Conservation (phyloP, 1,284 basidiomycete species). For the Coniferiporia sulphurascens region DNA sequence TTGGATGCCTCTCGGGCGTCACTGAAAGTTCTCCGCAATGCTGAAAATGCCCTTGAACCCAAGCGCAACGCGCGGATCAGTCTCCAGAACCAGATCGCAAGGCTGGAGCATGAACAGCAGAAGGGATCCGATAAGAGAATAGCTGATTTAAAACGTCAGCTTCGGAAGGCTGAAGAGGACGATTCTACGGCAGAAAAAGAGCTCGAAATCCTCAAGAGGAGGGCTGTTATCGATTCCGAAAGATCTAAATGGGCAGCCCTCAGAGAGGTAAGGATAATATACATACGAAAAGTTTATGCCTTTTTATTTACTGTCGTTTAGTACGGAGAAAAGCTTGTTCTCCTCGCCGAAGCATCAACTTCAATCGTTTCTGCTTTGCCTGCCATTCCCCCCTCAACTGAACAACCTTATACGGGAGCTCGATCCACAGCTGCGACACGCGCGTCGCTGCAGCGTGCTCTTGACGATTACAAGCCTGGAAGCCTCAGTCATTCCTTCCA, state of each 20-base stretch:
- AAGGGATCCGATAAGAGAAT: slow-evolving; percentile 56
- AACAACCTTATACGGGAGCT: slow-evolving; percentile 53
- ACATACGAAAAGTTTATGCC: not conserved
- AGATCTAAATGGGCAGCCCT: slow-evolving; percentile 70
- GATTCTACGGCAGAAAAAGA: slow-evolving; percentile 63
- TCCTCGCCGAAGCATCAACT: slow-evolving; percentile 63
- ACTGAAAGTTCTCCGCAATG: slow-evolving; percentile 65
- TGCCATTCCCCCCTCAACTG: slow-evolving; percentile 50
- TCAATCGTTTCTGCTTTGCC: slow-evolving; percentile 59
- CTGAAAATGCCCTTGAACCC: slow-evolving; percentile 56
- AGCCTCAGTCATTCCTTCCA: slow-evolving; percentile 48
- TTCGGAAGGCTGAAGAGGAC: slow-evolving; percentile 57
- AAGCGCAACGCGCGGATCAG: slow-evolving; percentile 53
- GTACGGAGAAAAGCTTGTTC: slow-evolving; percentile 73
- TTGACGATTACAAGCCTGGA: slow-evolving; percentile 71
- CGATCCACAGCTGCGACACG: slow-evolving; percentile 61
- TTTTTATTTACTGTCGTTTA: slow-evolving; percentile 23
- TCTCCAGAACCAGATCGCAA: slow-evolving; percentile 55
- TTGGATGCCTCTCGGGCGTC: slow-evolving; percentile 58
- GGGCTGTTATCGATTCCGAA: slow-evolving; percentile 68
- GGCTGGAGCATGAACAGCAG: slow-evolving; percentile 59
- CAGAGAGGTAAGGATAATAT: slow-evolving; percentile 49
- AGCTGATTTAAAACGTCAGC: slow-evolving; percentile 59
- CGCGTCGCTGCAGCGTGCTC: slow-evolving; percentile 67
- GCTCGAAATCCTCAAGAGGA: slow-evolving; percentile 64